Percentiles rank a stretch among this genome's conserved stretches.
phyloP scores from a whole-genome alignment of 805 yeast genomes.

The Candida silvatica region DNA sequence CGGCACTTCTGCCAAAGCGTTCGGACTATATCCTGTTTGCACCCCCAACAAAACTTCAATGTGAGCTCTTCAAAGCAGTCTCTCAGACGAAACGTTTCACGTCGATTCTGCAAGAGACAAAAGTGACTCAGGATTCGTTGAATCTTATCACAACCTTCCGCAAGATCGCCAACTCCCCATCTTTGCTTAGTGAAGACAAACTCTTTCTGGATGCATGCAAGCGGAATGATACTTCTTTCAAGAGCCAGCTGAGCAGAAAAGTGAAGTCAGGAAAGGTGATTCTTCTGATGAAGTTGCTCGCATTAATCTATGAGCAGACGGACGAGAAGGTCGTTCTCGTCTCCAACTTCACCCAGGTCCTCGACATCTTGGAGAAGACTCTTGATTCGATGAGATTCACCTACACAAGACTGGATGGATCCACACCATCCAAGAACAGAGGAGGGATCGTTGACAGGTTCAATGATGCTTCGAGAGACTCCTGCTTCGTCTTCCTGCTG shows the following conservation, averaged over 20 bases:
- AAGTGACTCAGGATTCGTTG: conserved; percentile 31
- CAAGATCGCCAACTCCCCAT: conserved; percentile 80
- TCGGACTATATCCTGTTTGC: conserved; percentile 73
- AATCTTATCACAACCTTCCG: conserved; percentile 66
- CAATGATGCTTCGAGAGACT: conserved; percentile 36
- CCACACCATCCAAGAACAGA: conserved; percentile 61
- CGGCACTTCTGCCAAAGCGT: conserved; percentile 58
- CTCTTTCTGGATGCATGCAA: conserved; percentile 25
- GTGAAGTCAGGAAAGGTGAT: conserved; percentile 55
- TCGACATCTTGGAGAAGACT: conserved; percentile 63
- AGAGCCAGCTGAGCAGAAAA: conserved; percentile 23
- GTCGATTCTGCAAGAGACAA: conserved; percentile 20
- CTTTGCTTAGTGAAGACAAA: conserved; percentile 44
- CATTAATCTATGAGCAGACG: conserved; percentile 30
- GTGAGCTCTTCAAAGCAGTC: conserved; percentile 44
- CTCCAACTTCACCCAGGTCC: conserved; percentile 81
- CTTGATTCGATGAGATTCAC: conserved; percentile 39
- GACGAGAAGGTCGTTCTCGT: conserved; percentile 78
- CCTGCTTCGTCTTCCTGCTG: conserved; percentile 57
- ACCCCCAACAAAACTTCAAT: conserved; percentile 61
- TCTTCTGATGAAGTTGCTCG: conserved; percentile 48
- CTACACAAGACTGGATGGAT: conserved; percentile 72
- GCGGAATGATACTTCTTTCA: conserved; percentile 15
- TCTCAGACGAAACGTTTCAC: conserved; percentile 28
- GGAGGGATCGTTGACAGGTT: conserved; percentile 60